Evolutionary conservation across 169 alveolate genomes (phyloP).

Genomic region (Plasmodium falciparum): DNA sequence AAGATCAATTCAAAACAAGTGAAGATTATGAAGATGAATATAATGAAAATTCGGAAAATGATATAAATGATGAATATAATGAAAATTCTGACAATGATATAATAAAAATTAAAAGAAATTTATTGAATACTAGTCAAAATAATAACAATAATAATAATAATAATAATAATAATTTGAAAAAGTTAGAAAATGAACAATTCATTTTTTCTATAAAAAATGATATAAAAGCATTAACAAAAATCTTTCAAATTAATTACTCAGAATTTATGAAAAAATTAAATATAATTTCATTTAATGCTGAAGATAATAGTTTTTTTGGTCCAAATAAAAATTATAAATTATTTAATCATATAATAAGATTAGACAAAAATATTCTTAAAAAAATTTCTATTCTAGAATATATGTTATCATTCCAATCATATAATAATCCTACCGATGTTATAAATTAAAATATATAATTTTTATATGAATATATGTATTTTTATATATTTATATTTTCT

Average conservation of each 20-base stretch:
- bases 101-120: slow-evolving; percentile 22
- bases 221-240: slow-evolving; percentile 44
- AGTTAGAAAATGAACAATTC: slow-evolving; percentile 36
- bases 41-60: neutral
- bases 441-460: neutral
- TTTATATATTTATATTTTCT: neutral
- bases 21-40: slow-evolving; percentile 18
- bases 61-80: no score
- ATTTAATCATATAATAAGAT: slow-evolving; percentile 61
- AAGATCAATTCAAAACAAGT: neutral
- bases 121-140: slow-evolving; percentile 11
- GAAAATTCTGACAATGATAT: slow-evolving; percentile 47
- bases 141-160: neutral
- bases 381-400: slow-evolving; percentile 49
- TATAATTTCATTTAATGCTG: slow-evolving; percentile 63
- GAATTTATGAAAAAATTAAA: slow-evolving; percentile 73
- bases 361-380: slow-evolving; percentile 62
- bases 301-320: slow-evolving; percentile 64
- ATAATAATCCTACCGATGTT: neutral
- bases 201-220: slow-evolving; percentile 60
- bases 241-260: slow-evolving; percentile 59
- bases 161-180: slow-evolving; percentile 6
- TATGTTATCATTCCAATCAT: slow-evolving; percentile 50
- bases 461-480: neutral
- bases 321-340: slow-evolving; percentile 50